Evolutionary conservation across 495 filamentous ascomycete species (phyloP).

Genomic region (Lasiosphaeriaceae sp.): DNA sequence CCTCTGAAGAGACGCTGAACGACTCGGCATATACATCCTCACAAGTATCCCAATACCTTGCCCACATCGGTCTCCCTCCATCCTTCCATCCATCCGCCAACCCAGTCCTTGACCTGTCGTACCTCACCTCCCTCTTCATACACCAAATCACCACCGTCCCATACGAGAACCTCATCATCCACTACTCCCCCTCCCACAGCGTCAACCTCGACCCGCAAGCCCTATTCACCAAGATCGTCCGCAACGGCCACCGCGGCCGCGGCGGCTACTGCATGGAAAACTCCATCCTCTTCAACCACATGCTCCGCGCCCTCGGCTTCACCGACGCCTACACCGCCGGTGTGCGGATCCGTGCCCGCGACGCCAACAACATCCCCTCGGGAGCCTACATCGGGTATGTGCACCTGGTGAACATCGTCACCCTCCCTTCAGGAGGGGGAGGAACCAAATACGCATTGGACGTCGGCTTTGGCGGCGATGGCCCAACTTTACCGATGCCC

Average conservation of each 20-base stretch:
- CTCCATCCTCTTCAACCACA: slow-evolving; percentile 57
- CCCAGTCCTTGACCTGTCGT: slow-evolving; percentile 25
- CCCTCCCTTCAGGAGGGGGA: slow-evolving; percentile 29
- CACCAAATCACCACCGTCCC: slow-evolving; percentile 57
- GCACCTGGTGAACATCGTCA: slow-evolving; percentile 59
- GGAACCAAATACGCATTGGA: slow-evolving; percentile 57
- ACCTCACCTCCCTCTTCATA: slow-evolving; percentile 42
- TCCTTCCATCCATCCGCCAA: slow-evolving; percentile 24
- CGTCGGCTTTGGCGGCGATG: slow-evolving; percentile 62
- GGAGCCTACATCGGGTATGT: slow-evolving; percentile 44
- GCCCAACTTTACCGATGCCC: slow-evolving; percentile 52
- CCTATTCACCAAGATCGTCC: slow-evolving; percentile 61
- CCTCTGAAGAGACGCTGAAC: neutral
- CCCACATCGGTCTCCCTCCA: slow-evolving; percentile 24
- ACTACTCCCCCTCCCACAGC: slow-evolving; percentile 42
- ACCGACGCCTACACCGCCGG: slow-evolving; percentile 39
- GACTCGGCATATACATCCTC: slow-evolving; percentile 17
- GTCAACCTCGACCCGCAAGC: slow-evolving; percentile 50
- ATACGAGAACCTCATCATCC: slow-evolving; percentile 61
- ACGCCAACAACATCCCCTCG: slow-evolving; percentile 22
- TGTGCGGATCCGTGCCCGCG: slow-evolving; percentile 30
- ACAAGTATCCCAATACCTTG: slow-evolving; percentile 24
- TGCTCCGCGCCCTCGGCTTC: slow-evolving; percentile 59
- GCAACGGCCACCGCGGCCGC: slow-evolving; percentile 38
- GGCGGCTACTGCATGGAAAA: slow-evolving; percentile 72